Conservation (phyloP, 73 alveolate species). For the Tetrahymena borealis region DNA sequence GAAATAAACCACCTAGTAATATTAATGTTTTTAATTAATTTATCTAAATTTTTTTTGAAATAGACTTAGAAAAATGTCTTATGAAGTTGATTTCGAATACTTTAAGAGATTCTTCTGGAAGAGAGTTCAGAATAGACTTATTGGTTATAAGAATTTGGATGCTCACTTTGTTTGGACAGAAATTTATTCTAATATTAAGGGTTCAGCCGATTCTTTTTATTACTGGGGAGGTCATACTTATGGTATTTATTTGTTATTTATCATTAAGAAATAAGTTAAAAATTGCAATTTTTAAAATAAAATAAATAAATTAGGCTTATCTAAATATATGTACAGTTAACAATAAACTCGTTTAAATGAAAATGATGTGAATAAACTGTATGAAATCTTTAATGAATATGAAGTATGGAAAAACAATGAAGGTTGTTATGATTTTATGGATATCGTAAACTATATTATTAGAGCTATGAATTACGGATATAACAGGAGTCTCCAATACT, state of each 20-base stretch:
- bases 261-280: neutral
- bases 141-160: neutral
- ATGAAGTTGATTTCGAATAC: constrained; percentile 16
- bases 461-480: neutral
- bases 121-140: neutral
- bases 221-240: neutral
- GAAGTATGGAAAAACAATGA: constrained; percentile 61
- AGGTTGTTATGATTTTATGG: constrained; percentile 66
- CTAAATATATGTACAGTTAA: neutral
- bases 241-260: neutral
- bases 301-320: neutral
- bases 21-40: neutral
- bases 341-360: constrained; percentile 28
- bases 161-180: constrained; percentile 66
- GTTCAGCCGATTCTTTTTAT: constrained; percentile 15
- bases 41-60: neutral
- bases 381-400: constrained; percentile 49
- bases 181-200: constrained; percentile 63
- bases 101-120: constrained; percentile 8
- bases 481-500: constrained; percentile 7
- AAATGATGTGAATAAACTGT: constrained; percentile 26
- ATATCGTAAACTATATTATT: constrained; percentile 54
- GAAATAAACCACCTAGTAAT: neutral
- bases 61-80: constrained; percentile 4
- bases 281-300: neutral